Evolutionary conservation across 106 monocot genomes (phyloP).

Genomic region (Dioscorea alata): DNA sequence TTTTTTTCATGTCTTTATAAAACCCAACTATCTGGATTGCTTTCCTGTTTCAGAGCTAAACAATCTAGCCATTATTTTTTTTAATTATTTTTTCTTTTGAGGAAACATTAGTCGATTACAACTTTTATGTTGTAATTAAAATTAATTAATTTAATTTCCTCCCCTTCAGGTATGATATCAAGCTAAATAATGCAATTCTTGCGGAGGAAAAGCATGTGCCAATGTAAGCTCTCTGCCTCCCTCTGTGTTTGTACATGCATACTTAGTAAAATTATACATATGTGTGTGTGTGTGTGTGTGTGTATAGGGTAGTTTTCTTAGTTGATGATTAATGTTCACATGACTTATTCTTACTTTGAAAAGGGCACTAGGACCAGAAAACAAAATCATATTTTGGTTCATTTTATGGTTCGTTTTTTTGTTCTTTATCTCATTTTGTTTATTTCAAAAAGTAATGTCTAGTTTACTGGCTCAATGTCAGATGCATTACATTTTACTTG

Average conservation of each 20-base stretch:
- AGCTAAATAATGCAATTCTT: constrained; percentile 73
- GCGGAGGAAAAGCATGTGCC: constrained; percentile 77
- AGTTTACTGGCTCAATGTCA: too few relatives aligned
- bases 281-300: neutral
- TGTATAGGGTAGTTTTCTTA: neutral
- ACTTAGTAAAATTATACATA: neutral
- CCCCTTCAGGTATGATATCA: constrained; percentile 57
- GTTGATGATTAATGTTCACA: neutral
- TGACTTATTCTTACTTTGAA: neutral
- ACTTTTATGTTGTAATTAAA: too few relatives aligned
- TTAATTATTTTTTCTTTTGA: neutral
- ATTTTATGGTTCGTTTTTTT: too few relatives aligned
- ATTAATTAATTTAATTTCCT: neutral
- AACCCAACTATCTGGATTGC: neutral
- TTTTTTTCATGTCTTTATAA: neutral
- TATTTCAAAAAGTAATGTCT: too few relatives aligned
- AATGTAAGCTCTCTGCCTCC: constrained; percentile 45
- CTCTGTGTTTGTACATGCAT: neutral
- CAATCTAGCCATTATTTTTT: neutral
- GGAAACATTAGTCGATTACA: neutral
- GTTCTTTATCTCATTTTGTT: too few relatives aligned
- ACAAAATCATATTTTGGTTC: neutral
- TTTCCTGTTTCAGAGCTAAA: too few relatives aligned
- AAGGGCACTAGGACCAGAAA: neutral
- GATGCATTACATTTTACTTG: too few relatives aligned